Percentiles rank a stretch among this genome's conserved stretches.
phyloP scores from a whole-genome alignment of 345 rosid species.

The Syzygium oleosum region DNA sequence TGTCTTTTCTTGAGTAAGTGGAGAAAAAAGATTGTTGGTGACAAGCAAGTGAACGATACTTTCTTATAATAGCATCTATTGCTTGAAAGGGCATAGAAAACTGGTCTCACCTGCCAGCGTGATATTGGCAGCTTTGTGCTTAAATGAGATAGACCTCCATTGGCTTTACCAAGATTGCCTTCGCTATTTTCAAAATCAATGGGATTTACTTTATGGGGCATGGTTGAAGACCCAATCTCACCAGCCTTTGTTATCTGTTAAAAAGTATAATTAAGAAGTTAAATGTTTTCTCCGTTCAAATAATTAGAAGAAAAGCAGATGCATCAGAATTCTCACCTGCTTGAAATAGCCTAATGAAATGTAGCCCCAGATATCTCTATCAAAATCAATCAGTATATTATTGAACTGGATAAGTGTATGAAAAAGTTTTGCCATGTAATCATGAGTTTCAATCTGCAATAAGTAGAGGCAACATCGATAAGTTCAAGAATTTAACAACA shows the following conservation, averaged over 20 bases:
- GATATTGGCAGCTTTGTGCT: constrained; percentile 84
- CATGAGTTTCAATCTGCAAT: constrained; percentile 7
- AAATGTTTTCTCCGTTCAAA: neutral
- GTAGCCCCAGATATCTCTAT: constrained; percentile 90
- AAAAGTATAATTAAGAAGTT: neutral
- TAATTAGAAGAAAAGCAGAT: neutral
- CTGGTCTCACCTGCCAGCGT: constrained; percentile 71
- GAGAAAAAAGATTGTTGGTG: neutral
- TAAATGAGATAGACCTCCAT: constrained; percentile 55
- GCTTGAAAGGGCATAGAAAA: neutral
- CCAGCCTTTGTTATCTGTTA: constrained; percentile 84
- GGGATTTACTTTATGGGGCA: constrained; percentile 99
- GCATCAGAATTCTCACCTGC: constrained; percentile 38
- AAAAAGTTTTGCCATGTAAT: constrained; percentile 13
- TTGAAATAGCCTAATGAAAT: constrained; percentile 79
- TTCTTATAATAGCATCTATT: neutral
- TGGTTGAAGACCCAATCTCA: constrained; percentile 88
- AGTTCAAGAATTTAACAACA: neutral
- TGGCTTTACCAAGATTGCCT: constrained; percentile 94
- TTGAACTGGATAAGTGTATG: constrained; percentile 10
- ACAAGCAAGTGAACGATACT: neutral
- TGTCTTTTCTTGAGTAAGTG: neutral
- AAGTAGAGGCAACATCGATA: neutral
- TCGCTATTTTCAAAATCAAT: constrained; percentile 95
- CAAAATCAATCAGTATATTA: constrained; percentile 24